phyloP scores from a whole-genome alignment of 495 filamentous ascomycete genomes.

The Trichocladium antarcticum region DNA sequence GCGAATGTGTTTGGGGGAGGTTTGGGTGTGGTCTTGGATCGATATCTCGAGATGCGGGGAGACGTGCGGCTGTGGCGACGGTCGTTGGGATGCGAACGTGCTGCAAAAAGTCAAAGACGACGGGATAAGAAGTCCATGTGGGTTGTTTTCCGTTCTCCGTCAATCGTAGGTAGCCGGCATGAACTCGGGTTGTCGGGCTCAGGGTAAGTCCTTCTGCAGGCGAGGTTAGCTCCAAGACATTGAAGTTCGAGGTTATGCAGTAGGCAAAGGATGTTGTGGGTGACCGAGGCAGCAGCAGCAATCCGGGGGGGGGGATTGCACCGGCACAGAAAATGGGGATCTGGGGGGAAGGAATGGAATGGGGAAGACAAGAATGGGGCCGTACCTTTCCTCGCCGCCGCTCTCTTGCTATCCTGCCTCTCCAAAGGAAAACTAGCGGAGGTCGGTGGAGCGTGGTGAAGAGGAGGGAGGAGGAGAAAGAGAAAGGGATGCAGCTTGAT shows the following conservation, averaged over 20 bases:
- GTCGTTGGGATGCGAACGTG: not conserved
- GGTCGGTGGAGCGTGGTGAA: conserved; percentile 28
- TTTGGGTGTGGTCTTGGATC: not conserved
- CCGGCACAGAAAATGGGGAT: not conserved
- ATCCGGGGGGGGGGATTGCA: not conserved
- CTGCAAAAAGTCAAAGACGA: not conserved
- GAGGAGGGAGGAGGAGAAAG: conserved; percentile 21
- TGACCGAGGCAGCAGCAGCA: conserved; percentile 6
- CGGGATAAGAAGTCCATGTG: conserved; percentile 1
- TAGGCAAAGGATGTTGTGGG: conserved; percentile 3
- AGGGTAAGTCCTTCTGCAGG: conserved; percentile 18
- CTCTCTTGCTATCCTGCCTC: conserved; percentile 26
- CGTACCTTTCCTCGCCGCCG: conserved; percentile 31
- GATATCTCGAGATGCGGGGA: not conserved
- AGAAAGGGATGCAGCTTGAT: conserved; percentile 22
- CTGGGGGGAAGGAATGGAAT: not conserved
- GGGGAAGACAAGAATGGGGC: not conserved
- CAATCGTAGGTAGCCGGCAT: conserved; percentile 1
- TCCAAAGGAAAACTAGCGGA: conserved; percentile 25
- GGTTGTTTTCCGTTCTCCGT: conserved; percentile 1
- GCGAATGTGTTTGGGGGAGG: no score
- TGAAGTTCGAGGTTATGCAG: conserved; percentile 1
- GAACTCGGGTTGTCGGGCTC: conserved; percentile 12
- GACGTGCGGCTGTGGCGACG: not conserved
- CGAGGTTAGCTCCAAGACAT: conserved; percentile 17